These are phyloP conservation scores for Zygotorulaspora florentina DNA, from an alignment of 805 yeast genomes.

Conservation along the genomic window DNA sequence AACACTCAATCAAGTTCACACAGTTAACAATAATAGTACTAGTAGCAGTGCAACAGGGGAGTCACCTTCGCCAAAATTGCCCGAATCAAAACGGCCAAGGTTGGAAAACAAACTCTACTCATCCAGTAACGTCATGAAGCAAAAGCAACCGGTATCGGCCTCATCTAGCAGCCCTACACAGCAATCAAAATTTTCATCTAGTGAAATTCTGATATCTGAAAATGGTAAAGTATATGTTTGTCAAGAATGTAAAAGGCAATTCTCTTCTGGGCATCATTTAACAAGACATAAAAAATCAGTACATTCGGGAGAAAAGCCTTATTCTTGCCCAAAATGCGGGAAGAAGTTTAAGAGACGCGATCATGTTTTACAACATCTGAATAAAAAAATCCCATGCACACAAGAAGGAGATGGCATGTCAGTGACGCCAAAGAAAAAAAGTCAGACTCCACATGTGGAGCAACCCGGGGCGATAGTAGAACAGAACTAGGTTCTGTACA, in stretches of 20 bases:
- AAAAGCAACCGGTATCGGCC: constrained; percentile 6
- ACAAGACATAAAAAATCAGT: constrained; percentile 39
- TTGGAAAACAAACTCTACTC: constrained; percentile 12
- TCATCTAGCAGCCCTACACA: constrained; percentile 14
- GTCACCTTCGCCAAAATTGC: constrained; percentile 15
- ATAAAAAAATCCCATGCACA: constrained; percentile 36
- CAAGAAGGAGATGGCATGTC: constrained; percentile 14
- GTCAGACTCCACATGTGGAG: constrained; percentile 9
- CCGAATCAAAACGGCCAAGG: constrained; percentile 15
- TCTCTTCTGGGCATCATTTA: constrained; percentile 37
- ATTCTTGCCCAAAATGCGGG: constrained; percentile 38
- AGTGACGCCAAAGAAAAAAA: constrained; percentile 10
- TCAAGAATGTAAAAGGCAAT: constrained; percentile 35
- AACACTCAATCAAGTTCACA: constrained; percentile 21
- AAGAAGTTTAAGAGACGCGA: constrained; percentile 37
- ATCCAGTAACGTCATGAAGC: constrained; percentile 5
- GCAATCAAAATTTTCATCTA: constrained; percentile 29
- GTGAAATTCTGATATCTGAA: constrained; percentile 33
- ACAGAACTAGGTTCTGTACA: constrained; percentile 2
- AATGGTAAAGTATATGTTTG: constrained; percentile 36
- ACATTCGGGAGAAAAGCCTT: constrained; percentile 38
- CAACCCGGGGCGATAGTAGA: constrained; percentile 13
- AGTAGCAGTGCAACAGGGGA: constrained; percentile 14
- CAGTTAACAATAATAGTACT: constrained; percentile 13
- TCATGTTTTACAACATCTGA: constrained; percentile 37